These are phyloP conservation scores for Ceratobasidium papillatum DNA, from an alignment of 1,284 basidiomycete genomes.

Conservation along the genomic window DNA sequence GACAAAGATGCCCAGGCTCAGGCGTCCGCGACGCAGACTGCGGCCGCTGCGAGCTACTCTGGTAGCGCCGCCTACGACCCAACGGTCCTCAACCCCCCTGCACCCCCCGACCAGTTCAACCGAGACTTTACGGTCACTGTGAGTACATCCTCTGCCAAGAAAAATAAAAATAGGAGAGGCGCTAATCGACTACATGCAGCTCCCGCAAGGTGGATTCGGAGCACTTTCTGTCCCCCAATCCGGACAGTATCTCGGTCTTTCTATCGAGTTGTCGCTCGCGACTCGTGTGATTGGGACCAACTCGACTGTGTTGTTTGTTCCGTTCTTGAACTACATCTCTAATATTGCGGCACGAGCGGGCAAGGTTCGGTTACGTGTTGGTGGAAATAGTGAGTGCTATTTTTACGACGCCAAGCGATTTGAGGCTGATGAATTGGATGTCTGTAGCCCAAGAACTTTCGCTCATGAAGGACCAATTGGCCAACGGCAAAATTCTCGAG, in stretches of 20 bases:
- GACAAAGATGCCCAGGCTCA: background rate
- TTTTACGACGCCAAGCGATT: background rate
- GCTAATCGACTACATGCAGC: background rate
- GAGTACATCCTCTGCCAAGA: background rate
- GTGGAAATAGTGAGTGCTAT: slow-evolving; percentile 75
- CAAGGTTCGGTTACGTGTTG: slow-evolving; percentile 65
- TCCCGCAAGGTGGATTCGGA: background rate
- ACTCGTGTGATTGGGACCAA: slow-evolving; percentile 54
- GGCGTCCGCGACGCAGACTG: slow-evolving; percentile 18
- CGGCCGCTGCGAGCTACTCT: slow-evolving; percentile 6
- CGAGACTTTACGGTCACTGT: slow-evolving; percentile 30
- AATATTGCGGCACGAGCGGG: slow-evolving; percentile 70
- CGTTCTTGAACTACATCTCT: slow-evolving; percentile 78
- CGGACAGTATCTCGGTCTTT: slow-evolving; percentile 41
- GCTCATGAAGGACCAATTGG: slow-evolving; percentile 4
- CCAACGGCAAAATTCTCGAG: slow-evolving; percentile 32
- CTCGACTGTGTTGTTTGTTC: slow-evolving; percentile 60
- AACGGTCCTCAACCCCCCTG: slow-evolving; percentile 38
- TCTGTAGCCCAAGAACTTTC: slow-evolving; percentile 34
- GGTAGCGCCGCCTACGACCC: slow-evolving; percentile 33
- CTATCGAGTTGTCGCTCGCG: slow-evolving; percentile 43
- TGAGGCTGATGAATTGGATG: slow-evolving; percentile 46
- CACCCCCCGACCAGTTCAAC: slow-evolving; percentile 28
- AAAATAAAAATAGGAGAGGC: slow-evolving; percentile 1
- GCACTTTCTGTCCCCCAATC: slow-evolving; percentile 22